phyloP scores from a whole-genome alignment of 1,139 yeast species.

The Scheffersomyces lignicola region DNA sequence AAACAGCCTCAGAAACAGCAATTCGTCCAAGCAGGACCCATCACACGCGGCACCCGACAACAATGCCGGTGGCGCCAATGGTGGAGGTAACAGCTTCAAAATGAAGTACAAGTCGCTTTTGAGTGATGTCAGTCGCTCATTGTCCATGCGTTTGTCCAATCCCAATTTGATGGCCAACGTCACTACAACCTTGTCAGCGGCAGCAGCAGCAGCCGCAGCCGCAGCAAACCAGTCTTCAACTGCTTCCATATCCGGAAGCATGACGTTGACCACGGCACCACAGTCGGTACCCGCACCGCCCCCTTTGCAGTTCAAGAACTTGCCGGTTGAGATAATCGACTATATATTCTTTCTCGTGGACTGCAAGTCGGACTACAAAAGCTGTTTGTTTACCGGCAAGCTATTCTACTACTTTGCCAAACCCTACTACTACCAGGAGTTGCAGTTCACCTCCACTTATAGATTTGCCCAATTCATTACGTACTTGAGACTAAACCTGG shows the following conservation, averaged over 20 bases:
- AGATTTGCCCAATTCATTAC: conserved; percentile 78
- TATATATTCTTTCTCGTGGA: conserved; percentile 33
- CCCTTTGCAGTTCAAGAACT: conserved; percentile 18
- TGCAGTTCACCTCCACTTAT: conserved; percentile 64
- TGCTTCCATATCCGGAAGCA: conserved; percentile 1
- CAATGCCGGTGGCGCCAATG: conserved; percentile 4
- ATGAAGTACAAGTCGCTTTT: conserved; percentile 47
- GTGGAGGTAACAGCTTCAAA: conserved; percentile 20
- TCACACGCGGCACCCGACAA: conserved; percentile 2
- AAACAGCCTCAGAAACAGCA: conserved; percentile 10
- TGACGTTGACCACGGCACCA: background rate
- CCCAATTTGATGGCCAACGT: conserved; percentile 11
- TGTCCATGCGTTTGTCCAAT: conserved; percentile 22
- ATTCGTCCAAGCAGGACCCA: background rate
- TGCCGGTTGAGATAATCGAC: conserved; percentile 39
- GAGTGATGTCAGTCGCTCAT: conserved; percentile 37
- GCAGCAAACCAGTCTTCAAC: conserved; percentile 5
- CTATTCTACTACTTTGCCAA: conserved; percentile 53
- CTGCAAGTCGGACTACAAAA: conserved; percentile 23
- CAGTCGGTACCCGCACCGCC: conserved; percentile 6
- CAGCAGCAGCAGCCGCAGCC: conserved; percentile 7
- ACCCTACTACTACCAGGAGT: conserved; percentile 52
- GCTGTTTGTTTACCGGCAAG: conserved; percentile 51
- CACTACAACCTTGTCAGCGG: conserved; percentile 1
- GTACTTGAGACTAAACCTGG: conserved; percentile 53